Conservation (phyloP, 176 grass and related monocot species). For the Thalia dealbata region DNA sequence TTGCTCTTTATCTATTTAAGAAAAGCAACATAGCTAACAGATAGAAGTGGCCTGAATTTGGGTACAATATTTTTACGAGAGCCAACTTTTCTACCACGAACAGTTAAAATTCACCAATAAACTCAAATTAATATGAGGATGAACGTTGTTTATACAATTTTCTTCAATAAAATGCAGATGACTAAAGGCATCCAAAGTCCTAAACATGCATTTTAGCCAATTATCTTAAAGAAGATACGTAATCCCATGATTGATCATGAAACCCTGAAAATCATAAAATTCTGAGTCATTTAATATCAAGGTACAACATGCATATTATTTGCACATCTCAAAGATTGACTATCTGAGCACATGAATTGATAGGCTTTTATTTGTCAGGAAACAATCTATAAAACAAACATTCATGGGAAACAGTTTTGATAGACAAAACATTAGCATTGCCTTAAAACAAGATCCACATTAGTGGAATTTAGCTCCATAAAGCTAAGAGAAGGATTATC, state of each 20-base stretch:
- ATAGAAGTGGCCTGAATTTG: not conserved
- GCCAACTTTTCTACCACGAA: not conserved
- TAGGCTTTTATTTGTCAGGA: not conserved
- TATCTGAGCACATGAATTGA: not conserved
- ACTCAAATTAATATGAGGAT: not conserved
- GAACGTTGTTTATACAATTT: not conserved
- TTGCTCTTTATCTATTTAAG: not conserved
- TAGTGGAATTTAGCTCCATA: not conserved
- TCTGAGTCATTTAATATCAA: not conserved
- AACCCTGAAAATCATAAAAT: not conserved
- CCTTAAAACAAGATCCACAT: not conserved
- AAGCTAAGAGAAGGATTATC: slow-evolving; percentile 7
- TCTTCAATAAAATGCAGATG: not conserved
- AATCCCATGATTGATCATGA: not conserved
- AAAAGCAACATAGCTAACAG: not conserved
- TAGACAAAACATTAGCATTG: not conserved
- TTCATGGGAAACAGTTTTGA: not conserved
- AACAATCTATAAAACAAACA: not conserved
- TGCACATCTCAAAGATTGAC: not conserved
- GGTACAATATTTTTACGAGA: not conserved
- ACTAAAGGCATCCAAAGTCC: not conserved
- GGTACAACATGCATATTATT: not conserved
- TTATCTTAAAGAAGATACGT: not conserved
- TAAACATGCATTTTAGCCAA: not conserved
- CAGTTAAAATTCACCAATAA: not conserved